phyloP scores from a whole-genome alignment of 257 asterid genomes.

The Capsicum chinense region DNA sequence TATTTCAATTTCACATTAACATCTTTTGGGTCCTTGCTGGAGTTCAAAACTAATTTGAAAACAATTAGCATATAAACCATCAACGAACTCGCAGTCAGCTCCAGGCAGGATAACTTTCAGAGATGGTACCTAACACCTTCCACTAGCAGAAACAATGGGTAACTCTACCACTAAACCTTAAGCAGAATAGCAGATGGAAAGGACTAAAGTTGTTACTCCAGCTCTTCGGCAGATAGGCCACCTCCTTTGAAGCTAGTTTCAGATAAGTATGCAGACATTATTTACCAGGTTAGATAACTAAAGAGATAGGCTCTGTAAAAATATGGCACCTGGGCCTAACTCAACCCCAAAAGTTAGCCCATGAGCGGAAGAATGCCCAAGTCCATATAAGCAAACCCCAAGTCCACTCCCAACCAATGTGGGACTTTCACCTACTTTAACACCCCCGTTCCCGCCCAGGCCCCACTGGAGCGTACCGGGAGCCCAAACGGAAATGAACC shows the following conservation, averaged over 20 bases:
- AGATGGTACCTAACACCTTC: not conserved
- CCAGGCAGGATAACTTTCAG: constrained; percentile 9
- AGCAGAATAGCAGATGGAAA: not conserved
- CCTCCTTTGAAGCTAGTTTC: constrained; percentile 18
- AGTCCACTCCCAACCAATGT: too few relatives aligned
- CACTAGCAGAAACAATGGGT: not conserved
- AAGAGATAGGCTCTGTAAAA: not conserved
- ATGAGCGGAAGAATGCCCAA: too few relatives aligned
- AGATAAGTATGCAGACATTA: not conserved
- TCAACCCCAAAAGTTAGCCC: too few relatives aligned
- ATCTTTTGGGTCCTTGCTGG: constrained; percentile 15
- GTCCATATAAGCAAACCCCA: too few relatives aligned
- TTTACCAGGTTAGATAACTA: constrained; percentile 7
- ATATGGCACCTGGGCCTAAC: too few relatives aligned
- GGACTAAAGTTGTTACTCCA: not conserved
- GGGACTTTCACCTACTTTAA: too few relatives aligned
- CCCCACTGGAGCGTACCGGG: too few relatives aligned
- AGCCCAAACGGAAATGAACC: too few relatives aligned
- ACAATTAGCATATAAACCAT: not conserved
- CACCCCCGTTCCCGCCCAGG: too few relatives aligned
- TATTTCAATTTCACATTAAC: not conserved
- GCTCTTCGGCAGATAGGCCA: not conserved
- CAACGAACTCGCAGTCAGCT: constrained; percentile 24
- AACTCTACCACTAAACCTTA: not conserved
- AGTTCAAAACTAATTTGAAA: not conserved